phyloP scores from a whole-genome alignment of 2,329 filamentous ascomycete genomes.

The Daldinia sp. region DNA sequence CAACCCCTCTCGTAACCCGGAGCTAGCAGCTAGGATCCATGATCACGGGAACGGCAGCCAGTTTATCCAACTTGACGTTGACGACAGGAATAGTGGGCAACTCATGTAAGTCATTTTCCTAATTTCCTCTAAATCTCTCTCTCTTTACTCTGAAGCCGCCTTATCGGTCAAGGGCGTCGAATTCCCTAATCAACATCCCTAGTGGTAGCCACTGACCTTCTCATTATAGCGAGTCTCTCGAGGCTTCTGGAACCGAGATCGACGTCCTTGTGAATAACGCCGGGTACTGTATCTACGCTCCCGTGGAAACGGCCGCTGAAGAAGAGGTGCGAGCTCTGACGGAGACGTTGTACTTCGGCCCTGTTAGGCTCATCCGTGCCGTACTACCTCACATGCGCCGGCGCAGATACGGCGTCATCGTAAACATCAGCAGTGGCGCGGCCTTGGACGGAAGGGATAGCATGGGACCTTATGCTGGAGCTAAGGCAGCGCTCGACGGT shows the following conservation, averaged over 20 bases:
- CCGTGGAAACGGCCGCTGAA: constrained; percentile 52
- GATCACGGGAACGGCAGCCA: background rate
- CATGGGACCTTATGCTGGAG: constrained; percentile 53
- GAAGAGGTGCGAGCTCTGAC: constrained; percentile 53
- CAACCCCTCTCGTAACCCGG: constrained; percentile 42
- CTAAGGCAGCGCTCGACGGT: constrained; percentile 55
- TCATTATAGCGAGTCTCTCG: constrained; percentile 43
- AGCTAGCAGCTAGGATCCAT: constrained; percentile 26
- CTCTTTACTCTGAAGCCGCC: background rate
- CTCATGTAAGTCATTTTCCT: background rate
- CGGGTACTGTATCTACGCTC: constrained; percentile 52
- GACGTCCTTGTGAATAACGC: constrained; percentile 60
- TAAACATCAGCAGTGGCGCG: constrained; percentile 55
- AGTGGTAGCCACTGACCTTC: constrained; percentile 9
- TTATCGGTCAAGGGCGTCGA: background rate
- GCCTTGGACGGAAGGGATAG: constrained; percentile 51
- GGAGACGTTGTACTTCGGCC: constrained; percentile 56
- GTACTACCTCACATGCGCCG: constrained; percentile 54
- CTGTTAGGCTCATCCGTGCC: constrained; percentile 53
- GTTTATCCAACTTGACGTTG: constrained; percentile 6
- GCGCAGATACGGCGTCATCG: constrained; percentile 52
- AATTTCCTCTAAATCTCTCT: background rate
- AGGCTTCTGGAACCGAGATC: constrained; percentile 50
- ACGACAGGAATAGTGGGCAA: background rate
- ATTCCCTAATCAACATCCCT: background rate